Evolutionary conservation across 768 basidiomycete species (phyloP).

Genomic region (Auricularia heimuer): DNA sequence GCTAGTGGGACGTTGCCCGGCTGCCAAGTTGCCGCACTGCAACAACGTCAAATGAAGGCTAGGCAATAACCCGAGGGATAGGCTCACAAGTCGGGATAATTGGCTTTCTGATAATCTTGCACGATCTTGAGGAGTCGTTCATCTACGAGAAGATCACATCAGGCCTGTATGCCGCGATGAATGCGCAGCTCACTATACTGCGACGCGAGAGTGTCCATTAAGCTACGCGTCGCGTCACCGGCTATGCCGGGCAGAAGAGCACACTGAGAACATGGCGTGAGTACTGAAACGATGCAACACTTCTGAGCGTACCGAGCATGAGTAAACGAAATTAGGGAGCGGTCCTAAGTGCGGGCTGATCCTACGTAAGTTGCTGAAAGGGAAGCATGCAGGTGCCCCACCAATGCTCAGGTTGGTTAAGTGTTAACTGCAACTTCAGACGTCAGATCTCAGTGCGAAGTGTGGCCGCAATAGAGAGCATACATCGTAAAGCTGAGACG

Average conservation of each 20-base stretch:
- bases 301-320: constrained; percentile 7
- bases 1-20: constrained; percentile 8
- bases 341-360: background rate
- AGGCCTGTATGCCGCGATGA: background rate
- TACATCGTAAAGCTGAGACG: constrained; percentile 4
- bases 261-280: constrained; percentile 6
- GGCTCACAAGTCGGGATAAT: constrained; percentile 11
- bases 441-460: background rate
- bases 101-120: constrained; percentile 8
- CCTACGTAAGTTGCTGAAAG: background rate
- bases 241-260: constrained; percentile 7
- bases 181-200: constrained; percentile 2
- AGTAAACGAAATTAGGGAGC: constrained; percentile 6
- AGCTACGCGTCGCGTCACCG: constrained; percentile 6
- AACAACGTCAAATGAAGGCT: background rate
- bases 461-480: background rate
- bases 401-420: constrained; percentile 5
- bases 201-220: constrained; percentile 9
- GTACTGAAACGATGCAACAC: background rate
- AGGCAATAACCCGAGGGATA: no score
- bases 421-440: background rate
- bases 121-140: constrained; percentile 9
- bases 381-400: background rate
- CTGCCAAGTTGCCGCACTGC: constrained; percentile 11
- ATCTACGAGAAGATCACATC: background rate